Evolutionary conservation across 495 filamentous ascomycete species (phyloP).

Genomic region (Neurospora tetrasperma): DNA sequence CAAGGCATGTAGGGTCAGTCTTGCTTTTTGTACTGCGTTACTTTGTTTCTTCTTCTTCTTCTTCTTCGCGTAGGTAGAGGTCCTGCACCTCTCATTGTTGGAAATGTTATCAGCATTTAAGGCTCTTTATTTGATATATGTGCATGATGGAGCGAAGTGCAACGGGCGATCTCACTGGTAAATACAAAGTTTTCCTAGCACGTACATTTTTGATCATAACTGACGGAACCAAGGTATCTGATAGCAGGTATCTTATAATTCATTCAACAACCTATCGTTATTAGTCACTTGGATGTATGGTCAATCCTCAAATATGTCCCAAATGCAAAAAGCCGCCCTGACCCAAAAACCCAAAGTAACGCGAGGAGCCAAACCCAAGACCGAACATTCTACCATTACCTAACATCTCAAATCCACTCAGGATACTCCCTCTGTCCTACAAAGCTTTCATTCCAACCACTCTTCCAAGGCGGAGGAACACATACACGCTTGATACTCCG

Average conservation of each 20-base stretch:
- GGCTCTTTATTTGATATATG: too few relatives aligned
- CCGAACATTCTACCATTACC: neutral
- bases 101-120: too few relatives aligned
- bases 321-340: neutral
- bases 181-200: too few relatives aligned
- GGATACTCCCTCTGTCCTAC: neutral
- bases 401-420: neutral
- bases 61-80: too few relatives aligned
- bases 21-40: too few relatives aligned
- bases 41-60: too few relatives aligned
- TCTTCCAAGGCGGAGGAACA: neutral
- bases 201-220: neutral
- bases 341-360: neutral
- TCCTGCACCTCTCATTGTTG: too few relatives aligned
- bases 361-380: neutral
- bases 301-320: neutral
- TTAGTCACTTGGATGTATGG: neutral
- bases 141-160: too few relatives aligned
- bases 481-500: neutral
- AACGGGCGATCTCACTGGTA: too few relatives aligned
- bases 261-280: neutral
- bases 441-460: neutral
- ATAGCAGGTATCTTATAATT: neutral
- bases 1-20: too few relatives aligned
- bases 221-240: fast-evolving